Evolutionary conservation across 2,329 filamentous ascomycete species (phyloP).

Genomic region (Fusarium illudens): DNA sequence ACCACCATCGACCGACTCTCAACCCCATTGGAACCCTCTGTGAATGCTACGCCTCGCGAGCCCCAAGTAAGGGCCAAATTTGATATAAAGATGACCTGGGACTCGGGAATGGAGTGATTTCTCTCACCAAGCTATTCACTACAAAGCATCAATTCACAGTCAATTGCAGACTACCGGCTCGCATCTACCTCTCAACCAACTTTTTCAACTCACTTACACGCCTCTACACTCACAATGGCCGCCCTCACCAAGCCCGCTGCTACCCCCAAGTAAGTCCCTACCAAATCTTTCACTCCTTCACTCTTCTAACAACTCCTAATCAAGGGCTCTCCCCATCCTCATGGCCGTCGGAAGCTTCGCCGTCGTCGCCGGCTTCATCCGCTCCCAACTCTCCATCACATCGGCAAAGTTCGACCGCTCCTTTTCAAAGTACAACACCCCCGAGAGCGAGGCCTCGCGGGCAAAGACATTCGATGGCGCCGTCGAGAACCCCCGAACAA

Average conservation of each 20-base stretch:
- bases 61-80: neutral
- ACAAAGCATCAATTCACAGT: slow-evolving; percentile 1
- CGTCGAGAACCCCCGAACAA: slow-evolving; percentile 47
- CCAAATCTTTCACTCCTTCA: neutral
- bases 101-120: slow-evolving; percentile 20
- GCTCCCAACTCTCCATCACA: slow-evolving; percentile 44
- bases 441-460: slow-evolving; percentile 48
- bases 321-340: slow-evolving; percentile 30
- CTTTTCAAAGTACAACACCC: slow-evolving; percentile 50
- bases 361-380: slow-evolving; percentile 46
- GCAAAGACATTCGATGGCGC: slow-evolving; percentile 46
- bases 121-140: slow-evolving; percentile 14
- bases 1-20: slow-evolving; percentile 37
- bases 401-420: slow-evolving; percentile 49
- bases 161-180: neutral
- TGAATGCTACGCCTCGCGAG: slow-evolving; percentile 23
- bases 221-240: slow-evolving; percentile 23
- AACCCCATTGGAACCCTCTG: neutral
- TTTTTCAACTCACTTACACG: slow-evolving; percentile 19
- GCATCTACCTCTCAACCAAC: neutral
- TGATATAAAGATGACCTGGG: neutral
- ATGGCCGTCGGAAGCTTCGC: slow-evolving; percentile 35
- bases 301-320: slow-evolving; percentile 4
- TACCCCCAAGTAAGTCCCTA: slow-evolving; percentile 27
- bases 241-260: slow-evolving; percentile 24